Base-by-base conservation (phyloP, 805 yeast species). In the Spathaspora passalidarum region DNA sequence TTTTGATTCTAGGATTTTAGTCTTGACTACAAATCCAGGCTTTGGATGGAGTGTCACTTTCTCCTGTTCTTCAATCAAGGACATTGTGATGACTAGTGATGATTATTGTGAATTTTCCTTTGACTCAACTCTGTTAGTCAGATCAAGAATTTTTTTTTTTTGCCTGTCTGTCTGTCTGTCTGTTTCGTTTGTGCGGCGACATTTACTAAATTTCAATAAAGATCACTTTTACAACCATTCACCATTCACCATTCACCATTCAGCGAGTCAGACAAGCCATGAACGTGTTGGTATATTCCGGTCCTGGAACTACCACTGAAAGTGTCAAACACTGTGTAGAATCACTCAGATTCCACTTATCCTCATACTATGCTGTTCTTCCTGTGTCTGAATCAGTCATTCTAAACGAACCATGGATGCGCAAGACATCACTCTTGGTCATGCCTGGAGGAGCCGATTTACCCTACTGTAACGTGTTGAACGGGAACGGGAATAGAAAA, bases 381-480 rank as follows among this genome's bases (percentile, higher is more conserved):
- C 75, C 86, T 1, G 84, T 88, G 1, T 80, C 81, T 25, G 81
- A 86, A 14, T 62, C 67, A 13, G 79, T 86, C 0, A 59, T 94
- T 16, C 64, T 77, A 43, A 76, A 80, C 19, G 97, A 94, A 56
- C 97, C 99, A 0, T 94, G 99, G 99, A 76, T 77, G 51, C 56
- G 78, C 6, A 87, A 87, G 56, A 87, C 97, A 0, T 71, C 95
- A 0, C 69, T 88, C 51, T 60, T 94, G 37, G 96, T 90, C 1
- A 63, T 94, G 21, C 99, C 99, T 0, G 99, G 99, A 3, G 99
- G 99, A 6, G 97, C 98, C 0, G 99, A 94, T 61, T 68, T 89
- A 42, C 97, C 97, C 0, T 80, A 84, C 53, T 88, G 96, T 51
- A 71, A 75, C 43, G 79, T 76, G 3, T 75, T 95, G 51, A 82